Percentiles rank a stretch among this genome's conserved stretches.
Evolutionary conservation across 208 protist genomes (phyloP).

Genomic region (Crithidia brevicula): DNA sequence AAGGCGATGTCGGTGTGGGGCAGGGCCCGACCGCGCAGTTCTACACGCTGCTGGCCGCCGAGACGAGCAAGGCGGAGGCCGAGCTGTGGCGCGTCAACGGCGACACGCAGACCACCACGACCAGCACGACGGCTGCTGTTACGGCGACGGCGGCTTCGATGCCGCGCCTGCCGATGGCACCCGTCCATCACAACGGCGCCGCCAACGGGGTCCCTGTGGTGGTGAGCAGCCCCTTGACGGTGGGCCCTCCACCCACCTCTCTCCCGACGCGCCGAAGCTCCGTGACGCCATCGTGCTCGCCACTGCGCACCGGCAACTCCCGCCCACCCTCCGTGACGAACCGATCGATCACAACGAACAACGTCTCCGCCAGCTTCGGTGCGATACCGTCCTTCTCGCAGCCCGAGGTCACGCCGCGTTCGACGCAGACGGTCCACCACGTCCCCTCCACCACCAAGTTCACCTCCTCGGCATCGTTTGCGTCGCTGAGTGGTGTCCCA

Average conservation of each 20-base stretch:
- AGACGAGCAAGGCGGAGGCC: constrained; percentile 47
- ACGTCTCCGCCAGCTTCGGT: neutral
- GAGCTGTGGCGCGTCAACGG: constrained; percentile 59
- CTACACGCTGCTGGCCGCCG: constrained; percentile 77
- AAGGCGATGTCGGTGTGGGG: constrained; percentile 87
- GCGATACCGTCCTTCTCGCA: neutral
- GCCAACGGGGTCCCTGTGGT: neutral
- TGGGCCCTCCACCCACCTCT: constrained; percentile 3
- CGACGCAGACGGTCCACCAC: constrained; percentile 11
- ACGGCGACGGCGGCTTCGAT: neutral
- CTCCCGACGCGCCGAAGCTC: constrained; percentile 30
- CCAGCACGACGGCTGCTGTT: neutral
- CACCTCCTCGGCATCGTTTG: constrained; percentile 6
- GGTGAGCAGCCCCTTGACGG: neutral
- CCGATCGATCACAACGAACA: neutral
- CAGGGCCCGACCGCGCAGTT: constrained; percentile 92
- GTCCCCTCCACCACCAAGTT: neutral
- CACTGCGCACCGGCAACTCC: constrained; percentile 1
- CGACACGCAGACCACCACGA: neutral
- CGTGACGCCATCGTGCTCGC: constrained; percentile 12
- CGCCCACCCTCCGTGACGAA: constrained; percentile 4
- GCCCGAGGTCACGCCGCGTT: constrained; percentile 3
- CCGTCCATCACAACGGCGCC: neutral
- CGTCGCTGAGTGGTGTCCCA: neutral
- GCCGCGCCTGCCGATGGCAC: neutral